Evolutionary conservation across 192 early-diverging fungal species (phyloP).

Genomic region (Neocallimastix lanati): DNA sequence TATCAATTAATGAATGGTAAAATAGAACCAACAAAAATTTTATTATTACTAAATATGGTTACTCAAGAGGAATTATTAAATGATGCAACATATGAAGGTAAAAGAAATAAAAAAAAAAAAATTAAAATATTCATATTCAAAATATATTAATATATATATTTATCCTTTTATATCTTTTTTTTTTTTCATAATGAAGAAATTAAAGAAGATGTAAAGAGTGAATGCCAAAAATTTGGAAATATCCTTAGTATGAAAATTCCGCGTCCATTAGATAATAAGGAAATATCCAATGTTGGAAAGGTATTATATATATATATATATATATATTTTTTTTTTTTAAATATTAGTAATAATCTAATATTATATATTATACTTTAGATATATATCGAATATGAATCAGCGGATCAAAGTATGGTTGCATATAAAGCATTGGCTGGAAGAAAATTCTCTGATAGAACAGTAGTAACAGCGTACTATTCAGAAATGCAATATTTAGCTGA

Average conservation of each 20-base stretch:
- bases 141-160: no score
- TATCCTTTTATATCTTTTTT: no score
- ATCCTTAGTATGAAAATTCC: constrained; percentile 71
- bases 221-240: constrained; percentile 72
- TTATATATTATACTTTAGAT: constrained; percentile 37
- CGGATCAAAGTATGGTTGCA: constrained; percentile 43
- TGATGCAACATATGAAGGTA: constrained; percentile 71
- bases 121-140: no score
- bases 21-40: constrained; percentile 48
- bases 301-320: no score
- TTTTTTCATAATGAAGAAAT: constrained; percentile 63
- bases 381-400: constrained; percentile 54
- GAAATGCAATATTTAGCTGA: constrained; percentile 48
- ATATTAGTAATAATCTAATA: no score
- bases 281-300: constrained; percentile 63
- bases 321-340: no score
- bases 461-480: constrained; percentile 66
- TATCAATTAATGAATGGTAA: not conserved
- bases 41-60: constrained; percentile 93
- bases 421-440: constrained; percentile 72
- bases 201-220: constrained; percentile 72
- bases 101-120: not conserved
- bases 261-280: constrained; percentile 32
- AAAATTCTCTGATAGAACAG: constrained; percentile 83
- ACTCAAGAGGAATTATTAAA: constrained; percentile 63